Evolutionary conservation across 139 green algal genomes (phyloP), one percentile per base, ranked within the genome.

Genomic region (Chlamydomonas eustigma): DNA sequence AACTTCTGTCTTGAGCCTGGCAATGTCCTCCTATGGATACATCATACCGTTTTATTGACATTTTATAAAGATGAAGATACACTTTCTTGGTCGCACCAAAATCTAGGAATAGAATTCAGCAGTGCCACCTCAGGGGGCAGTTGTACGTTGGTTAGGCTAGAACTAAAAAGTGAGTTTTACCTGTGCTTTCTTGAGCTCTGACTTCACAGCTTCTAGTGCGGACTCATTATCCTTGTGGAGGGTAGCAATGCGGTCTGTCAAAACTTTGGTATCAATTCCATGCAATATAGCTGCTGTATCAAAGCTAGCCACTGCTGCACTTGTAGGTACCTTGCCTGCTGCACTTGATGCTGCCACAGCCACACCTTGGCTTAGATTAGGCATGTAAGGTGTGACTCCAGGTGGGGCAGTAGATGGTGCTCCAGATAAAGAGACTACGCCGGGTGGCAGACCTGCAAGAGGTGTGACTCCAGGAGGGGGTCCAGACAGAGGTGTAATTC

Each of bases 301-400:
- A 35, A 34, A 33, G 31, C 28, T 39, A 37, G 71, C 50, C 69
- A 51, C 50, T 44, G 38, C 39, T 82, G 77, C 77, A 74, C 51
- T 74, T 64, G 70, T 5, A 3, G 4, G 2, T 66, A 44, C 5
- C 30, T 6, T 50, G 32, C n/a, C 39, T 66, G 71, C 18, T 71
- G 75, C 5, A 22, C 1, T 34, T 72, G 39, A n/a, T 52, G 33
- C 74, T 63, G 37, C 31, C 44, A 34, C 65, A 37, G 65, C 65
- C 5, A 6, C 31, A 28, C 33, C 65, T 72, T n/a, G n/a, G n/a
- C n/a, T n/a, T n/a, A n/a, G n/a, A n/a, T n/a, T n/a, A n/a, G n/a
- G n/a, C n/a, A n/a, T n/a, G 65, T 39, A 44, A 6, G 4, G 64
- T 25, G 67, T 74, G 34, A 74, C 4, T 4, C 67, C 67, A 51